Conservation (phyloP, 169 alveolate genomes). For the Babesia ovata region DNA sequence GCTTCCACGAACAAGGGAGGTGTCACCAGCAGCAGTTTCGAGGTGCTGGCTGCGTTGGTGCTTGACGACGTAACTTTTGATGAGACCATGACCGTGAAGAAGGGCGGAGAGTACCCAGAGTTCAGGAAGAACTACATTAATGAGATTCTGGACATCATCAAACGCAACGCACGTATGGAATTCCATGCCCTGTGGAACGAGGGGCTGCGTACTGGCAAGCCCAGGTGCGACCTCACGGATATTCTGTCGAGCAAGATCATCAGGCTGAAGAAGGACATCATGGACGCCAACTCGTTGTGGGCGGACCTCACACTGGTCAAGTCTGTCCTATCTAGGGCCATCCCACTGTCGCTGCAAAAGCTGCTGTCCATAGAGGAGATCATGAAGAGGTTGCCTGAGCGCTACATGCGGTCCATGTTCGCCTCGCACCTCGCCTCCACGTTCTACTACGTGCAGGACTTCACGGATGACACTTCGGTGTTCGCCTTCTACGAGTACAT, state of each 20-base stretch:
- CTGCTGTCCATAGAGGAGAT: constrained; percentile 70
- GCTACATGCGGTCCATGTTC: constrained; percentile 77
- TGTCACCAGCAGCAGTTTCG: constrained; percentile 84
- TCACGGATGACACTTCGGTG: constrained; percentile 79
- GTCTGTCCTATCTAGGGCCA: constrained; percentile 56
- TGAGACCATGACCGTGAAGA: constrained; percentile 40
- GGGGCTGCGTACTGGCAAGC: constrained; percentile 76
- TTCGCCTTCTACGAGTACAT: constrained; percentile 82
- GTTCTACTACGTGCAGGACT: constrained; percentile 76
- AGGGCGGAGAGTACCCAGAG: constrained; percentile 37
- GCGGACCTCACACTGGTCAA: constrained; percentile 59
- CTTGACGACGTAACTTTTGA: constrained; percentile 69
- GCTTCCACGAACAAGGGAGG: constrained; percentile 88
- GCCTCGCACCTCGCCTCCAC: constrained; percentile 80
- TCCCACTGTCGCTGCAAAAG: constrained; percentile 71
- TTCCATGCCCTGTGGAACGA: constrained; percentile 77
- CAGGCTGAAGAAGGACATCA: constrained; percentile 74
- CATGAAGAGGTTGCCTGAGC: constrained; percentile 75
- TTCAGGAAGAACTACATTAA: constrained; percentile 72
- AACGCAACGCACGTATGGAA: constrained; percentile 70
- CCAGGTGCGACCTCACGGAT: constrained; percentile 81
- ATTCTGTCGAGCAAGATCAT: constrained; percentile 77
- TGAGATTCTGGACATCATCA: constrained; percentile 73
- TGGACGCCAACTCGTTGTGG: constrained; percentile 72
- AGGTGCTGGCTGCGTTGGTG: constrained; percentile 84